Evolutionary conservation across 1,284 basidiomycete species (phyloP), one percentile per base, ranked within the genome.

Genomic region (Rhodotorula sp.): DNA sequence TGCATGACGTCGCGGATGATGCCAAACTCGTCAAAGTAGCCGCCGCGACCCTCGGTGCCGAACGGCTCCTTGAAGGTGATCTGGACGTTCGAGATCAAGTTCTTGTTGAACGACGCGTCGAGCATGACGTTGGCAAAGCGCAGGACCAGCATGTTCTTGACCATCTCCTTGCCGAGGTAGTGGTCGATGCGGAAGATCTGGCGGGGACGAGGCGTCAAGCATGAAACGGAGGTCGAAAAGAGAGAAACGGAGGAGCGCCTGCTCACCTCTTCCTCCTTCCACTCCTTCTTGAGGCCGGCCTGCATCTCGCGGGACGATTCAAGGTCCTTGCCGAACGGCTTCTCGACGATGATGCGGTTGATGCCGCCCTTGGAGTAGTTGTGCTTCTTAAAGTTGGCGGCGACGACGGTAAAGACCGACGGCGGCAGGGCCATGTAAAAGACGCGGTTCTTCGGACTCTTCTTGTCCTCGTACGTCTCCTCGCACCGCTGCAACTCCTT

Each of bases 41-140:
- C 94, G 52, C 94, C 94, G 77, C 94, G 91, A 54, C 94, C 94
- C 82, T 97, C 94, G 62, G 94, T 97, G 54, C 94, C 94, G 80
- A 97, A 95, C 16, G 93, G 91, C 83, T 97, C 95, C 84, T 97
- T 97, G 88, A 97, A 97, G 15, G 93, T 95, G 83, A 97, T 95
- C 82, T 97, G 95, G 54, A 97, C 92, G 80, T 93, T 97, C 83
- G 87, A 89, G 83, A 97, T 90, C 69, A 88, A 91, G 82, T 93
- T 92, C 83, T 91, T 95, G 84, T 97, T 93, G 90, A 94, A 95
- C 38, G 87, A 87, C 43, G 91, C 87, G 74, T 88, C 88, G 82
- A 97, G 83, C 45, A 93, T 91, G 76, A 93, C 84, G 82, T 97
- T 97, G 74, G 92, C 94, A 80, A 97, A 97, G 56, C 94, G 89